A percentile compares a stretch with the other conserved stretches of the same genome.
phyloP scores from a whole-genome alignment of 225 moss, liverwort and hornwort genomes.

The Straminergon stramineum region DNA sequence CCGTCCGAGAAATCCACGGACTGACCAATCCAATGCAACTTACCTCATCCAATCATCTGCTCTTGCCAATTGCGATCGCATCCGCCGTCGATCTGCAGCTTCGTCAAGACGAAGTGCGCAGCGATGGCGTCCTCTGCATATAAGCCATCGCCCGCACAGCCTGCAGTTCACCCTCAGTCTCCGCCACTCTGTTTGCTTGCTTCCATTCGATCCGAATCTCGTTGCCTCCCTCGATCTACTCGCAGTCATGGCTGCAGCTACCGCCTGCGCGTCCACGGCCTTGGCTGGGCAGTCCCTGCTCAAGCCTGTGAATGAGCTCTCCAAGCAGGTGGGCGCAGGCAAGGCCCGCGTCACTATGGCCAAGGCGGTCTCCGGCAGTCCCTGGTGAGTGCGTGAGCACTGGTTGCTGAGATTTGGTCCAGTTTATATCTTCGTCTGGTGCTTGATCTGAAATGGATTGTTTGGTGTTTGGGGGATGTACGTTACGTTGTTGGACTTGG shows the following conservation, averaged over 20 bases:
- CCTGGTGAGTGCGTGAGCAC: background rate
- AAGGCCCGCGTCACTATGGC: conserved; percentile 1
- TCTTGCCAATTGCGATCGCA: background rate
- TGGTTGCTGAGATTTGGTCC: too few relatives aligned
- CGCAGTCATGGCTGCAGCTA: background rate
- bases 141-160: background rate
- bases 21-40: background rate
- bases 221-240: background rate
- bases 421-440: background rate
- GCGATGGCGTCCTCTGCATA: background rate
- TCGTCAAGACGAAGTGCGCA: too few relatives aligned
- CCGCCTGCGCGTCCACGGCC: background rate
- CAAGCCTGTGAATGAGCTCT: background rate
- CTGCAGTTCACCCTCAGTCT: too few relatives aligned
- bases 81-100: too few relatives aligned
- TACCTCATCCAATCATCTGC: background rate
- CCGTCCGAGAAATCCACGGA: background rate
- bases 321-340: background rate
- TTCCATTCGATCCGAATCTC: background rate
- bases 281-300: background rate
- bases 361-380: background rate
- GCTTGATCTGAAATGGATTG: too few relatives aligned
- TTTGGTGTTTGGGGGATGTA: background rate
- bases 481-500: background rate
- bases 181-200: too few relatives aligned